Evolutionary conservation across 345 rosid genomes (phyloP).

Genomic region (Hirschfeldia incana): DNA sequence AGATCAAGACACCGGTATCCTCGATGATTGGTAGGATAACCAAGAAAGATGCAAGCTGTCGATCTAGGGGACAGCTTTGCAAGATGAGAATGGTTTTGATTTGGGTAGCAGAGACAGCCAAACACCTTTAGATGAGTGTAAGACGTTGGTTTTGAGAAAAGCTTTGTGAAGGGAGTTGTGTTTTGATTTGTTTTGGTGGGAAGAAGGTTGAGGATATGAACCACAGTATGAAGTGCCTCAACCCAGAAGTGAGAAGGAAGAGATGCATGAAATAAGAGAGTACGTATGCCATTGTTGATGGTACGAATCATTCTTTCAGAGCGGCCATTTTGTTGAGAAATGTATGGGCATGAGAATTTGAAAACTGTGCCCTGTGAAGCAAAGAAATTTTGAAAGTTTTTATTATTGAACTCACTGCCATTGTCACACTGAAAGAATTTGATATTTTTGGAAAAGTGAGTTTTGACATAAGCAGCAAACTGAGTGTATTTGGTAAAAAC

Average conservation of each 20-base stretch:
- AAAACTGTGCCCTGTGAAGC: neutral
- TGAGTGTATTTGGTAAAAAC: neutral
- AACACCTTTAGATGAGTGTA: neutral
- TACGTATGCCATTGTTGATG: neutral
- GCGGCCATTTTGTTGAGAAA: neutral
- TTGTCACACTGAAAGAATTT: neutral
- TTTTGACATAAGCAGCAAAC: too few species aligned
- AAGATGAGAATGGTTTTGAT: neutral
- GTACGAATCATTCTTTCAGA: neutral
- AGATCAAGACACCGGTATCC: too few species aligned
- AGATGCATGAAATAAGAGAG: neutral
- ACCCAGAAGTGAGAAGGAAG: neutral
- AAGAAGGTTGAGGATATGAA: neutral
- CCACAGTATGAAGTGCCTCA: too few species aligned
- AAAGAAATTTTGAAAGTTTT: neutral
- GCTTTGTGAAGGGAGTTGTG: neutral
- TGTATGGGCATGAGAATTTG: neutral
- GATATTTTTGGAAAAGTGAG: neutral
- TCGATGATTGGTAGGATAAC: too few species aligned
- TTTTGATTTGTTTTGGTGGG: neutral
- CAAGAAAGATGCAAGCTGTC: too few species aligned
- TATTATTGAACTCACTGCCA: neutral
- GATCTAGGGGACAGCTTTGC: neutral
- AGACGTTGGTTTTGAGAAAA: neutral
- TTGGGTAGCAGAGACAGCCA: neutral